Percentiles rank a stretch among this genome's conserved stretches.
Conservation (phyloP, 441 rosid genomes). For the Populus trichocarpa region DNA sequence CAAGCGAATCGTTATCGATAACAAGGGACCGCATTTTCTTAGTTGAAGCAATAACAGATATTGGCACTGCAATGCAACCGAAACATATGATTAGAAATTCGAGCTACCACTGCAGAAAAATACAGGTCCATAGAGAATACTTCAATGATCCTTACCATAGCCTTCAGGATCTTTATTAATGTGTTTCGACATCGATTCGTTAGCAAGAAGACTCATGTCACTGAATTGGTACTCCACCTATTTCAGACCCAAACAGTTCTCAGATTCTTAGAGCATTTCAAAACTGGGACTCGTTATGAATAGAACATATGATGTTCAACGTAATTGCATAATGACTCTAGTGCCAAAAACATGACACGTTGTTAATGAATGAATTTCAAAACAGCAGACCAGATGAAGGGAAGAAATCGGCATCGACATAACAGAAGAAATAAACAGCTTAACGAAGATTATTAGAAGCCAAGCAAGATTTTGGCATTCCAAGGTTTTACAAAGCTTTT, state of each 20-base stretch:
- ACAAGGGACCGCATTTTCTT: conserved; percentile 83
- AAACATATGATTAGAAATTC: not conserved
- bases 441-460: no score
- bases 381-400: no score
- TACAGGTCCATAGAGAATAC: not conserved
- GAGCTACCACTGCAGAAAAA: not conserved
- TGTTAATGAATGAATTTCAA: no score
- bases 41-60: conserved; percentile 67
- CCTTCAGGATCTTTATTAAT: conserved; percentile 83
- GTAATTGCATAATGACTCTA: not conserved
- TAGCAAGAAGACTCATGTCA: conserved; percentile 86
- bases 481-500: no score
- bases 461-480: no score
- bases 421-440: no score
- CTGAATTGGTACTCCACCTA: conserved; percentile 93
- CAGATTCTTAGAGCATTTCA: conserved; percentile 1
- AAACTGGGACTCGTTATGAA: not conserved
- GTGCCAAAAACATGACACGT: not conserved
- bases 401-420: no score
- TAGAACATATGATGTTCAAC: not conserved
- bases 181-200: conserved; percentile 79
- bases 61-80: conserved; percentile 47
- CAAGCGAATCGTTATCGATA: conserved; percentile 52
- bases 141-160: conserved; percentile 54
- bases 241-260: conserved; percentile 4